phyloP scores from a whole-genome alignment of 2,329 filamentous ascomycete genomes.

The Tolypocladium tropicale region DNA sequence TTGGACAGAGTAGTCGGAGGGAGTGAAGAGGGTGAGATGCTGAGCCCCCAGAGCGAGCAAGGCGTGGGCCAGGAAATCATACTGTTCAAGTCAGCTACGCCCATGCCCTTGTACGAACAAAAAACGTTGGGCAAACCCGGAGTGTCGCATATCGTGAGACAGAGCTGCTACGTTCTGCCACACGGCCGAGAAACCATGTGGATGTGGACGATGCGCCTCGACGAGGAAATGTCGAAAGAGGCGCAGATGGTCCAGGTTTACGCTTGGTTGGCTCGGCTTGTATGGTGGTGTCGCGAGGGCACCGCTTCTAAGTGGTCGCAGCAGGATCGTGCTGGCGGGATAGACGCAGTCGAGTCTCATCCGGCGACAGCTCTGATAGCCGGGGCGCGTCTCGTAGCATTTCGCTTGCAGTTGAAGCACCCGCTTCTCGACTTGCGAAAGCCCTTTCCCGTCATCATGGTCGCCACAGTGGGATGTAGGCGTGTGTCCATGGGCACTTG shows the following conservation, averaged over 20 bases:
- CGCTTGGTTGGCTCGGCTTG: too few relatives aligned
- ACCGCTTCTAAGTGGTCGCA: too few relatives aligned
- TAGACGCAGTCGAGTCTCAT: constrained; percentile 10
- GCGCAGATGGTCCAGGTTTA: constrained; percentile 32
- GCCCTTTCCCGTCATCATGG: too few relatives aligned
- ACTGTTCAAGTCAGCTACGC: too few relatives aligned
- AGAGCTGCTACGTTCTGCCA: too few relatives aligned
- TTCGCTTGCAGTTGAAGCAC: constrained; percentile 13
- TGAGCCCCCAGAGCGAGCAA: constrained; percentile 26
- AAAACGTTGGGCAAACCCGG: too few relatives aligned
- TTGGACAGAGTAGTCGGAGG: constrained; percentile 9
- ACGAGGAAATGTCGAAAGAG: constrained; percentile 41
- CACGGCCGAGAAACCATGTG: constrained; percentile 17
- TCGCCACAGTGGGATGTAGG: too few relatives aligned
- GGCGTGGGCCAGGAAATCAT: constrained; percentile 25
- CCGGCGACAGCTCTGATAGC: constrained; percentile 7
- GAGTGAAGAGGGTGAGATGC: constrained; percentile 17
- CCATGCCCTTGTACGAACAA: too few relatives aligned
- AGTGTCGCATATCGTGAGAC: too few relatives aligned
- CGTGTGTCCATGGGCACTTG: too few relatives aligned
- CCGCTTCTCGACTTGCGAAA: constrained; percentile 9
- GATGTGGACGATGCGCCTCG: constrained; percentile 26
- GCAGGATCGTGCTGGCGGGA: too few relatives aligned
- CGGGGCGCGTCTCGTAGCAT: constrained; percentile 9
- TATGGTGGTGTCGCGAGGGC: too few relatives aligned